Conservation (phyloP, 345 rosid species). For the Syzygium aqueum region DNA sequence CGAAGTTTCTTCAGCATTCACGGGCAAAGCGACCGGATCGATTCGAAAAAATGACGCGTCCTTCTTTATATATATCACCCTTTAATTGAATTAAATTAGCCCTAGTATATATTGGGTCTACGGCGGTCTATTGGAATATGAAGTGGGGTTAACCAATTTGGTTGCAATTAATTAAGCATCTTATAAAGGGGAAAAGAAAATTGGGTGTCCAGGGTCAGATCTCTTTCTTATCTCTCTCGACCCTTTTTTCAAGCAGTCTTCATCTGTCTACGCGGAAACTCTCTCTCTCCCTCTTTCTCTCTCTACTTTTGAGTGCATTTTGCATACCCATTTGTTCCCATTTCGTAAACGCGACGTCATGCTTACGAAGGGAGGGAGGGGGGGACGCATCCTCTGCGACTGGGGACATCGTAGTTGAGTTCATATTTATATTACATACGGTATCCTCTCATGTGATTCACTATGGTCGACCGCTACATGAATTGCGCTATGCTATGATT, state of each 20-base stretch:
- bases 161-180: neutral
- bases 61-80: neutral
- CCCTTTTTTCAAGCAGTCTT: slow-evolving; percentile 10
- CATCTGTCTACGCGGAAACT: slow-evolving; percentile 93
- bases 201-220: neutral
- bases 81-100: neutral
- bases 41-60: neutral
- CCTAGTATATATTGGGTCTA: neutral
- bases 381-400: neutral
- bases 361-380: slow-evolving; percentile 13
- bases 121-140: neutral
- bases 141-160: neutral
- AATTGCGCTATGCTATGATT: neutral
- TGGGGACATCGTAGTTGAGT: neutral
- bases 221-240: neutral
- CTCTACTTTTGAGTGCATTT: neutral
- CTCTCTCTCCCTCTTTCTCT: slow-evolving; percentile 2
- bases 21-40: too few species aligned
- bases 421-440: neutral
- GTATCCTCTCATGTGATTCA: neutral
- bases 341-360: slow-evolving; percentile 57
- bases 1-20: neutral
- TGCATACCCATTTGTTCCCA: slow-evolving; percentile 20
- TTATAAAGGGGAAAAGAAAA: neutral
- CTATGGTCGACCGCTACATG: neutral